Evolutionary conservation across 1,284 basidiomycete genomes (phyloP).

Genomic region (Ustilago sp.): DNA sequence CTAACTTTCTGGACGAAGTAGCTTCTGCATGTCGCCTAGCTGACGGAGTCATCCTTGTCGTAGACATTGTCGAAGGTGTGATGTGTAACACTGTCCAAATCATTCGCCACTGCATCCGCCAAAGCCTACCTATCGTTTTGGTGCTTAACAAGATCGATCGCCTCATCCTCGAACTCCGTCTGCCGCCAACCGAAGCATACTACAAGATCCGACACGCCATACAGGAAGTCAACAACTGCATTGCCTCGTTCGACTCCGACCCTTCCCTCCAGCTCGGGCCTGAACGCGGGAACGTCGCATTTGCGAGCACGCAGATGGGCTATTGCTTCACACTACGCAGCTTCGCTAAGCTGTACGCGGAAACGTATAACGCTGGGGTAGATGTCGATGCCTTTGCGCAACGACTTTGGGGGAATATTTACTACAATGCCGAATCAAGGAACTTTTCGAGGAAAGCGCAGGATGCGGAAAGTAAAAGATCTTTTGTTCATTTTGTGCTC

Average conservation of each 20-base stretch:
- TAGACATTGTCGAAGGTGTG: conserved; percentile 67
- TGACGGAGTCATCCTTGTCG: conserved; percentile 92
- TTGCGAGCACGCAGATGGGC: conserved; percentile 94
- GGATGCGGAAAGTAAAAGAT: conserved; percentile 83
- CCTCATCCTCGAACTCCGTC: conserved; percentile 92
- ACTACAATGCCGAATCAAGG: conserved; percentile 82
- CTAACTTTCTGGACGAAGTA: conserved; percentile 95
- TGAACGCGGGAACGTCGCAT: conserved; percentile 95
- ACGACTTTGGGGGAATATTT: conserved; percentile 98
- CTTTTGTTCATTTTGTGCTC: conserved; percentile 96
- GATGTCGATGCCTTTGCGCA: conserved; percentile 77
- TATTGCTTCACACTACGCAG: conserved; percentile 97
- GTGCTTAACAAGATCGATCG: conserved; percentile 98
- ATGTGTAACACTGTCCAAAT: conserved; percentile 65
- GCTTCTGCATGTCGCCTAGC: conserved; percentile 85
- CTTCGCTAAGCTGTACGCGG: conserved; percentile 96
- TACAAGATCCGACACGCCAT: conserved; percentile 99
- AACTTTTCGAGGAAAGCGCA: conserved; percentile 88
- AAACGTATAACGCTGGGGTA: conserved; percentile 77
- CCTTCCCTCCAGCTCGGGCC: conserved; percentile 88
- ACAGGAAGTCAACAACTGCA: conserved; percentile 89
- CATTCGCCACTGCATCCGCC: conserved; percentile 60
- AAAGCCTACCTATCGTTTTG: conserved; percentile 86
- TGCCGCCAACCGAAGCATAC: conserved; percentile 95
- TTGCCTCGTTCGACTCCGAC: conserved; percentile 85